Conservation (phyloP, 495 filamentous ascomycete species). For the Penicillium riverlandense region DNA sequence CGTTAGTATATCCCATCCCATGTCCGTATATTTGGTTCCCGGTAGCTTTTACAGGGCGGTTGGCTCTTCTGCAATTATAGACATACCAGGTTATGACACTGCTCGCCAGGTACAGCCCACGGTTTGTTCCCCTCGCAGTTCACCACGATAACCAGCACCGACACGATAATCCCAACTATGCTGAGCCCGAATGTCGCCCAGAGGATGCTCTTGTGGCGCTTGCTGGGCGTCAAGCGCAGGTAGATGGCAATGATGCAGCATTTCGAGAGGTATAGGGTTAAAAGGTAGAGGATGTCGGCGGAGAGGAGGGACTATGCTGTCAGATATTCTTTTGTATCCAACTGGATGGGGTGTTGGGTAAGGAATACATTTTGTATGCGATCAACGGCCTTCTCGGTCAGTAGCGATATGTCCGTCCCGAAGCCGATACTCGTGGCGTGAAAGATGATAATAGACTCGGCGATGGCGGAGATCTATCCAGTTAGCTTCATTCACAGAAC, state of each 20-base stretch:
- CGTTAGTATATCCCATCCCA: background rate
- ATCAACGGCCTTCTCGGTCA: slow-evolving; percentile 19
- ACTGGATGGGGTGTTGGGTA: too few relatives aligned
- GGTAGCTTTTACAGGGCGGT: too few relatives aligned
- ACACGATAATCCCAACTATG: slow-evolving; percentile 28
- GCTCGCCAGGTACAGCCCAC: slow-evolving; percentile 25
- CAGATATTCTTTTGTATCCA: background rate
- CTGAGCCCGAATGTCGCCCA: slow-evolving; percentile 26
- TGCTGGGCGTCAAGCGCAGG: slow-evolving; percentile 40
- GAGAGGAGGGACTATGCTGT: slow-evolving; percentile 25
- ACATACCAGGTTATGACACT: slow-evolving; percentile 32
- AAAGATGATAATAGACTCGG: slow-evolving; percentile 32
- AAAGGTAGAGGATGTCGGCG: slow-evolving; percentile 37
- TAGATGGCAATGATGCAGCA: slow-evolving; percentile 40
- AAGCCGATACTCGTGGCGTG: slow-evolving; percentile 28
- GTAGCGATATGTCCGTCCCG: slow-evolving; percentile 31
- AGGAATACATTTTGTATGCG: slow-evolving; percentile 27
- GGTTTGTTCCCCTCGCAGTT: slow-evolving; percentile 34
- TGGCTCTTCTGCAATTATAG: too few relatives aligned
- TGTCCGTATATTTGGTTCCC: background rate
- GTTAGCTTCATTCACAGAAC: too few relatives aligned
- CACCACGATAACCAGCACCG: slow-evolving; percentile 27
- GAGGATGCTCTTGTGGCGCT: slow-evolving; percentile 30
- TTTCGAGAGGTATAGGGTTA: slow-evolving; percentile 40
- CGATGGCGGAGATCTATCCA: slow-evolving; percentile 20